A percentile compares a stretch with the other conserved stretches of the same genome.
Evolutionary conservation across 345 rosid species (phyloP).

Genomic region (Aquilaria malaccensis): DNA sequence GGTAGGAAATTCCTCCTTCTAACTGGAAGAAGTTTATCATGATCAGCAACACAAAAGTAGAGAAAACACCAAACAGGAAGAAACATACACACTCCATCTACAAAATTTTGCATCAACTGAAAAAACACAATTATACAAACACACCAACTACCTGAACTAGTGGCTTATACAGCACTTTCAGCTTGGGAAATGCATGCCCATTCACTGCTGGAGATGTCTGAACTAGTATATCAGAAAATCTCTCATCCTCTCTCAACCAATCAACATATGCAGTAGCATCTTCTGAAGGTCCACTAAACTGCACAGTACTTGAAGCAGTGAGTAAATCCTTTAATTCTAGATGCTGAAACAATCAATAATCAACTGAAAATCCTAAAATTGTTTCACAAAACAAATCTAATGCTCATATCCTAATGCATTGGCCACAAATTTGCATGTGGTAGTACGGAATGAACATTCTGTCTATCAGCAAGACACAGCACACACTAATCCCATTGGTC

Average conservation of each 20-base stretch:
- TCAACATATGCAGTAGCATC: constrained; percentile 74
- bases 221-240: constrained; percentile 63
- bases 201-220: constrained; percentile 73
- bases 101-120: background rate
- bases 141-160: constrained; percentile 70
- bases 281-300: constrained; percentile 86
- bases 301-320: constrained; percentile 9
- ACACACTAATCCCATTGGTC: too few species aligned
- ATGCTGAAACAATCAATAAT: background rate
- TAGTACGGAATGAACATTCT: too few species aligned
- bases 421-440: too few species aligned
- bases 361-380: too few species aligned
- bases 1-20: constrained; percentile 78
- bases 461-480: too few species aligned
- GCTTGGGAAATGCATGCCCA: constrained; percentile 85
- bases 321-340: too few species aligned
- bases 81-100: background rate
- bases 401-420: too few species aligned
- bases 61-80: constrained; percentile 1
- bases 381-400: too few species aligned
- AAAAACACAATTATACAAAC: background rate
- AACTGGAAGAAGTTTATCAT: constrained; percentile 30
- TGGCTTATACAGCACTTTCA: constrained; percentile 82
- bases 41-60: background rate
- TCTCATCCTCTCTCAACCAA: constrained; percentile 66